Evolutionary conservation across 2,329 filamentous ascomycete genomes (phyloP).

Genomic region (Byssoonygena ceratinophila): DNA sequence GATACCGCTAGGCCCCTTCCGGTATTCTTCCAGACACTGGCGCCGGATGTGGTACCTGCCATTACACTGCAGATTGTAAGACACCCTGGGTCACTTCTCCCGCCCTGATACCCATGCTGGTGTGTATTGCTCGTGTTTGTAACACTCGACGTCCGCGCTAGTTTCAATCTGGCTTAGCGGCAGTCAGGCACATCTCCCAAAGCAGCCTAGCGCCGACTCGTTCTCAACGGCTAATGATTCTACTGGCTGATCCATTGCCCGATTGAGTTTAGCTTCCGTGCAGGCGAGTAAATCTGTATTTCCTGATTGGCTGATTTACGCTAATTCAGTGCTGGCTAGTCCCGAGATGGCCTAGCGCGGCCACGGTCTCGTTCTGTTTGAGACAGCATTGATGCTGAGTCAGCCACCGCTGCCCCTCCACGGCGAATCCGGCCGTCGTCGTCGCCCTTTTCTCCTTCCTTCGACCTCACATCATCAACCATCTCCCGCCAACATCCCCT

Average conservation of each 20-base stretch:
- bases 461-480: too few relatives aligned
- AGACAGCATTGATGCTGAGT: conserved; percentile 1
- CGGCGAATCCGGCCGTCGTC: too few relatives aligned
- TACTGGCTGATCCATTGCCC: background rate
- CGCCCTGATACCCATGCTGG: background rate
- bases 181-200: background rate
- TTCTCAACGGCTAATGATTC: background rate
- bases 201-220: background rate
- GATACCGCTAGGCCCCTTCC: conserved; percentile 6
- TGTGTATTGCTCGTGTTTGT: background rate
- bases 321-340: background rate
- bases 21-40: conserved; percentile 5
- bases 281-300: background rate
- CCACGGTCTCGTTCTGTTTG: background rate
- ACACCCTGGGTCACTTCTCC: conserved; percentile 2
- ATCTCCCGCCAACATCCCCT: too few relatives aligned
- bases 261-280: conserved; percentile 1
- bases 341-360: background rate
- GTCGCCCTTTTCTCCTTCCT: background rate
- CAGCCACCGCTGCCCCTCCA: background rate
- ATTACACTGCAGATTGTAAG: conserved; percentile 5
- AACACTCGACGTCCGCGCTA: background rate
- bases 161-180: background rate
- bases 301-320: background rate
- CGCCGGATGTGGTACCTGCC: background rate